These are phyloP conservation scores for Cladosporium sphaerospermum DNA, from an alignment of 2,329 filamentous ascomycete genomes.

Conservation along the genomic window DNA sequence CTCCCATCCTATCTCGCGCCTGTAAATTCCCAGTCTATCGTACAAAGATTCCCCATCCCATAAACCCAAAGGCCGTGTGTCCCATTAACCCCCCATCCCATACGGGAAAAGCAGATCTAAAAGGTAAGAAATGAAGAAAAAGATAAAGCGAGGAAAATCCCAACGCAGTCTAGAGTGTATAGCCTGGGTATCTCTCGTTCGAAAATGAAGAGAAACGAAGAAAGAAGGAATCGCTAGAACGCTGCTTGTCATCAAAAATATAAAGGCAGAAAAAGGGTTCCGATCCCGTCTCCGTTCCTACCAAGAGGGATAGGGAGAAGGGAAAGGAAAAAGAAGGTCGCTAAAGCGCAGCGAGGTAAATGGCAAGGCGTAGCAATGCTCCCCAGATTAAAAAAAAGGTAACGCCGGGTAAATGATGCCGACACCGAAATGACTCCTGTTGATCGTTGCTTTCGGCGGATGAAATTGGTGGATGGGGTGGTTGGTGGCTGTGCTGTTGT, in stretches of 20 bases:
- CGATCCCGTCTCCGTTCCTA: not conserved
- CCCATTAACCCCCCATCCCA: not conserved
- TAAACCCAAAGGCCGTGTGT: too few species aligned
- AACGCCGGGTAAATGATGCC: too few species aligned
- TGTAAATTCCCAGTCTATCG: too few species aligned
- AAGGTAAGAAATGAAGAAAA: not conserved
- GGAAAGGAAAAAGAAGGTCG: not conserved
- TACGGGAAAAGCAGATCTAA: not conserved
- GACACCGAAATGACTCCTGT: conserved; percentile 6
- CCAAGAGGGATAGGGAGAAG: not conserved
- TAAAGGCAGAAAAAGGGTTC: not conserved
- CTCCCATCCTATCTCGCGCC: too few species aligned
- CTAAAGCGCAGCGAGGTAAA: conserved; percentile 4
- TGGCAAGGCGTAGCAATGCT: too few species aligned
- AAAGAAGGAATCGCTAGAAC: not conserved
- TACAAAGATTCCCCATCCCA: too few species aligned
- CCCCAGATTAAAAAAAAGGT: too few species aligned
- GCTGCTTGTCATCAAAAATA: not conserved
- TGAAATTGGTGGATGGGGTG: not conserved
- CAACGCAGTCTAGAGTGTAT: not conserved
- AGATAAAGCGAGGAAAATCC: not conserved
- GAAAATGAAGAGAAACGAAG: not conserved
- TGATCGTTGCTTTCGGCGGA: conserved; percentile 4
- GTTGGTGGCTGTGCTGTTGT: conserved; percentile 7
- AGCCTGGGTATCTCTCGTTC: not conserved